These are phyloP conservation scores for Onygenales sp. DNA, from an alignment of 2,329 filamentous ascomycete genomes.

Conservation along the genomic window DNA sequence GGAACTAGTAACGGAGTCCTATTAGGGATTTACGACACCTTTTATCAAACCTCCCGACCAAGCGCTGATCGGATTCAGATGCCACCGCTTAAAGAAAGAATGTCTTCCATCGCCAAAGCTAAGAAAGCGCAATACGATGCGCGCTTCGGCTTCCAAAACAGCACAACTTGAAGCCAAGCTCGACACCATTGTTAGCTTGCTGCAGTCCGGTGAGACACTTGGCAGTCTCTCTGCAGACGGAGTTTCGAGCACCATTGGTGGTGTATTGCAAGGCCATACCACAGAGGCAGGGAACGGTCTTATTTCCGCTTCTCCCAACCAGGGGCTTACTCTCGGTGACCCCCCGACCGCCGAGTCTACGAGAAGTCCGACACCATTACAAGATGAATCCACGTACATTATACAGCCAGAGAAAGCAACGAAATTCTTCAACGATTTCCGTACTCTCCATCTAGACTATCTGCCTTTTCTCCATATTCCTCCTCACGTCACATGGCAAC, in stretches of 20 bases:
- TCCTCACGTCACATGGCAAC: constrained; percentile 14
- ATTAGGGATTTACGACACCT: not conserved
- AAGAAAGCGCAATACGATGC: constrained; percentile 16
- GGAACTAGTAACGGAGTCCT: not conserved
- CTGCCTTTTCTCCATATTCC: constrained; percentile 21
- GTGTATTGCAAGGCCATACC: not conserved
- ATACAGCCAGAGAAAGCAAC: not conserved
- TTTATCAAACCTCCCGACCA: not conserved
- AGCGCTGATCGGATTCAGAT: constrained; percentile 20
- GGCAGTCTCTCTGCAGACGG: constrained; percentile 10
- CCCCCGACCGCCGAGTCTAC: not conserved
- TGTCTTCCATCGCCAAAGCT: constrained; percentile 31
- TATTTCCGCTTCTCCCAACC: not conserved
- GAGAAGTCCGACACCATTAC: not conserved
- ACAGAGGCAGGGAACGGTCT: not conserved
- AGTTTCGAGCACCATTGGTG: not conserved
- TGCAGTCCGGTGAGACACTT: constrained; percentile 17
- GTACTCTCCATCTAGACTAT: constrained; percentile 11
- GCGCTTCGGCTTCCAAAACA: constrained; percentile 12
- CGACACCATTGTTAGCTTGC: constrained; percentile 19
- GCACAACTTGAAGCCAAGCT: constrained; percentile 22
- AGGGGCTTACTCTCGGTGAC: not conserved
- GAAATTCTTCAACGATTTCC: not conserved
- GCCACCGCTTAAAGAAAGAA: constrained; percentile 32
- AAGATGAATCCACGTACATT: not conserved